Base-by-base conservation (phyloP, 2,329 filamentous ascomycete species). In the Fusarium sp. region DNA sequence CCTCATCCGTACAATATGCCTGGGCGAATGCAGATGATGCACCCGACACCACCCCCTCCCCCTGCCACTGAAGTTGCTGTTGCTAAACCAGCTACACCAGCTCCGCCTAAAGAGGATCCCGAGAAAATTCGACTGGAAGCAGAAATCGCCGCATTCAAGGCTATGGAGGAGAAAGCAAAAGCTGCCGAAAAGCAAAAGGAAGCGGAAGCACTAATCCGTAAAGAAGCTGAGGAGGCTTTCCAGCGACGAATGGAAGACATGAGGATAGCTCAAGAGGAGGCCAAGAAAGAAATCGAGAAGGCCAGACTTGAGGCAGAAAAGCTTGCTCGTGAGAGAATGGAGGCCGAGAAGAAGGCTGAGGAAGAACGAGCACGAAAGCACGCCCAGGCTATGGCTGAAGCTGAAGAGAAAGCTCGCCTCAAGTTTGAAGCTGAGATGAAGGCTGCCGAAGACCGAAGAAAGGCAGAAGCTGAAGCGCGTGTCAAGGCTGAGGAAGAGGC, bases 121-220 rank as follows among this genome's bases (percentile, higher is more conserved):
- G 84, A 89, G 53, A 86, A 86, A 68, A 78, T 89, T 61, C 79
- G 79, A n/a, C 81, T 89, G 53, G 83, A 88, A 60, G 81, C 85
- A 61, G 83, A 89, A 66, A 75, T 91, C 13, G 79, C 81, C 11
- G 75, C 77, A 9, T 78, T 85, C 39, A 80, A 85, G 60, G 76
- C 74, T 5, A 79, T 79, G 28, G 75, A 81, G 53, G 80, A 79
- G 28, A 77, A 75, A 61, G 78, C 76, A 58, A 81, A 81, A 48
- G 80, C 79, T 10, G 78, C 77, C 9, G 78, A 80, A 31, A 79
- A 75, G 67, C 76, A 79, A 53, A 75, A 74, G 5, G 79, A 81
- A 45, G 61, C 80, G 1, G 81, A 84, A 58, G 75, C 74, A 10
- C 76, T 79, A 62, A 82, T 78, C 41, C 77, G 79, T 28, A 76